Base-by-base conservation (phyloP, 768 basidiomycete genomes). In the Tylopilus vinaceipallidus region DNA sequence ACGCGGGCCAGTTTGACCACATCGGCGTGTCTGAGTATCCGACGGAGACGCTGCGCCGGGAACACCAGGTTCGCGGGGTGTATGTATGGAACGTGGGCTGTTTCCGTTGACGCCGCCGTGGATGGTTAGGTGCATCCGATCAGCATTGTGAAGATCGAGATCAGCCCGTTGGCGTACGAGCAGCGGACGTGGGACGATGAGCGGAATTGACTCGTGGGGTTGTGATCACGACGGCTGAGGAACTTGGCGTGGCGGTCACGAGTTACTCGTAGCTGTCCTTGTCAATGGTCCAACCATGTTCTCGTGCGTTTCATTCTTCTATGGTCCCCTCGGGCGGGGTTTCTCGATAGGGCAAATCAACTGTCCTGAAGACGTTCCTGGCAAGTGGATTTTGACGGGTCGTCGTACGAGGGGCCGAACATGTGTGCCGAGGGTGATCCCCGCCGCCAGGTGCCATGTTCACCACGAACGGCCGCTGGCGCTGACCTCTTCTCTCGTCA, bases 81-180 rank as follows among this genome's bases (percentile, higher is more conserved):
- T n/a, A n/a, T n/a, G n/a, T n/a, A n/a, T n/a, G n/a, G n/a, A n/a
- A n/a, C n/a, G n/a, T n/a, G n/a, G n/a, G n/a, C n/a, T n/a, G n/a
- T n/a, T n/a, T n/a, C n/a, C n/a, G n/a, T n/a, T n/a, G n/a, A n/a
- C n/a, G n/a, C n/a, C n/a, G n/a, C n/a, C n/a, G n/a, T n/a, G n/a
- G n/a, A n/a, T n/a, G n/a, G n/a, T n/a, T 43, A 83, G 77, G 69
- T 83, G 12, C 71, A 76, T 42, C 80, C 78, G 2, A 74, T 86
- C 52, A 71, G 78, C 19, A 73, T 77, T 17, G 79, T 83, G 12
- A 84, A 88, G 61, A 83, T 87, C 41, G 86, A 89, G 59, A 66
- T 84, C 34, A 83, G 81, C 52, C 75, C 79, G 12, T 84, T 79
- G 73, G 70, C 76, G 2, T 82, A 80, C 49, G 79, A 79, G 54